Base-by-base conservation (phyloP, 148 eudicot genomes). In the Vaccinium vitisidaea region DNA sequence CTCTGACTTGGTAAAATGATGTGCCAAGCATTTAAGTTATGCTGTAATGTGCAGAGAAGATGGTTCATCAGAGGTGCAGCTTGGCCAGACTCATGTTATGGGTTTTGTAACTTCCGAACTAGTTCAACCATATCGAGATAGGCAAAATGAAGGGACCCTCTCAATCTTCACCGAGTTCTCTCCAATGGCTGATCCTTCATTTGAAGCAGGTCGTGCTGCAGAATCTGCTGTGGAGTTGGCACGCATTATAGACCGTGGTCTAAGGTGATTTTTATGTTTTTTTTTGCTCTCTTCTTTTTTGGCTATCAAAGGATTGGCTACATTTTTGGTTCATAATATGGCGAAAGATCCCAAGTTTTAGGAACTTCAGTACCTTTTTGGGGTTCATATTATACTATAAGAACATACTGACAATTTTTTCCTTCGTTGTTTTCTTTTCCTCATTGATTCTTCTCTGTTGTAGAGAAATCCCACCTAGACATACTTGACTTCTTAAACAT, bases 131-230 rank as follows among this genome's bases (percentile, higher is more conserved):
- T 97, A 93, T 85, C 83, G 89, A 56, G 99, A 97, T 84, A 89
- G 95, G 89, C 91, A 94, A 32, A 97, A 94, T 85, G 99, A 97
- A 93, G 99, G 99, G 81, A 88, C 89, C 69, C 95, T 97, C 80
- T 56, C 94, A 48, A 91, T 97, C 23, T 95, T 63, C 75, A 93
- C 98, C 0, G 98, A 97, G 88, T 94, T 97, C 83, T 97, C 99
- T 79, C 98, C 98, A 13, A 94, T 95, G 99, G 98, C 99, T 65
- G 99, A 97, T 89, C 95, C 94, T 75, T 90, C 95, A 69, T 97
- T 93, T 92, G 99, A 97, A 87, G 90, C 89, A 56, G 99, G 97
- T 43, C 95, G 94, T 83, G 95, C 95, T 75, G 97, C 93, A 81
- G 98, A 95, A 83, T 86, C 89, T 81, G 92, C 98, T 54, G 93